phyloP scores from a whole-genome alignment of 2,329 filamentous ascomycete genomes.

The Rutstroemia sp. region DNA sequence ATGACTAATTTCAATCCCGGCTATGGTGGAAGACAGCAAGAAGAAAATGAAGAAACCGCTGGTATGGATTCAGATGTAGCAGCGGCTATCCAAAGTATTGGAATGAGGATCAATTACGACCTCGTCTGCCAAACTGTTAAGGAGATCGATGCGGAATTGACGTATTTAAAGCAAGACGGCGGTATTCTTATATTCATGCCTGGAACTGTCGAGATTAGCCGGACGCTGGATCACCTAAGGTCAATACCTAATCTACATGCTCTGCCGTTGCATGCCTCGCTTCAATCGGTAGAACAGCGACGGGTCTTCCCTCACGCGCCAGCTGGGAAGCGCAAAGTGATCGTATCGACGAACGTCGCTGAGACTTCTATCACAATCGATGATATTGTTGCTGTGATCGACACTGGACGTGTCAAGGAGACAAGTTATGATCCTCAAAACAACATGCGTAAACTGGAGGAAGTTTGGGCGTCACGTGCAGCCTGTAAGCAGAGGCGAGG shows the following conservation, averaged over 20 bases:
- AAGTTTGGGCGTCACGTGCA: slow-evolving; percentile 90
- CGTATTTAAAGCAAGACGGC: slow-evolving; percentile 58
- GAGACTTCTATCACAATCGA: slow-evolving; percentile 99
- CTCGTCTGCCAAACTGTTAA: slow-evolving; percentile 74
- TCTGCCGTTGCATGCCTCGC: slow-evolving; percentile 83
- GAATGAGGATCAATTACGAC: slow-evolving; percentile 86
- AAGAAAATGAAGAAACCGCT: slow-evolving; percentile 37
- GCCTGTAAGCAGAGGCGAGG: slow-evolving; percentile 92
- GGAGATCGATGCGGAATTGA: slow-evolving; percentile 71
- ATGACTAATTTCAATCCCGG: slow-evolving; percentile 63
- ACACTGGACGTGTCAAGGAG: slow-evolving; percentile 92
- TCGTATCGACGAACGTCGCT: slow-evolving; percentile 93
- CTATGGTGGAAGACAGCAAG: slow-evolving; percentile 32
- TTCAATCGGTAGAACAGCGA: slow-evolving; percentile 82
- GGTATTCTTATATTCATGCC: slow-evolving; percentile 95
- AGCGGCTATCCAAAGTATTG: slow-evolving; percentile 63
- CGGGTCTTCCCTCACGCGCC: slow-evolving; percentile 76
- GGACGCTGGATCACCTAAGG: slow-evolving; percentile 63
- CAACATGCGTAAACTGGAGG: slow-evolving; percentile 90
- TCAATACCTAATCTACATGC: slow-evolving; percentile 63
- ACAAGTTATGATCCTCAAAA: slow-evolving; percentile 87
- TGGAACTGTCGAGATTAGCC: slow-evolving; percentile 84
- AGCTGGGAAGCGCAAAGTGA: slow-evolving; percentile 76
- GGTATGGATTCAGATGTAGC: slow-evolving; percentile 52
- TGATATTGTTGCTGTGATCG: slow-evolving; percentile 92